Evolutionary conservation across 345 rosid species (phyloP), one percentile per base, ranked within the genome.

Genomic region (Syzygium oleosum): DNA sequence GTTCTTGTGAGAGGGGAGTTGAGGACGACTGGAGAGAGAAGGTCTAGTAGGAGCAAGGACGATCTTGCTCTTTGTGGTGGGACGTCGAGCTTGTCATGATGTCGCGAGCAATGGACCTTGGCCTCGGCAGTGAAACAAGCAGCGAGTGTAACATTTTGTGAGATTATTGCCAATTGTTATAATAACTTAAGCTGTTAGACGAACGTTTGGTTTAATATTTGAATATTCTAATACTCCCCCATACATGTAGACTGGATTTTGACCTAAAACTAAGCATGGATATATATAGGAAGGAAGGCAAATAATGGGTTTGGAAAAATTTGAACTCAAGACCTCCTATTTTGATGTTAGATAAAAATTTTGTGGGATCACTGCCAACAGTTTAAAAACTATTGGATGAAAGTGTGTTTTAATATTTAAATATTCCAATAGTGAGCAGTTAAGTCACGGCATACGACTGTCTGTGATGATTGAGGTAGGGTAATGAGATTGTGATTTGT

Each of bases 151-250:
- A 34, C 3, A 68, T 8, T 31, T 68, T 16, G 7, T 68, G 21
- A 0, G 27, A 73, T 2, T 1, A 0, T 0, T 19, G 2, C 12
- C 4, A 9, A 10, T 2, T 1, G 0, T 73, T 34, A 1, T 38
- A 38, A 10, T 9, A 73, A 73, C 9, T 73, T 21, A 73, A 38
- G 2, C 0, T 19, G 6, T 34, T 73, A 19, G 2, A 68, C 34
- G 0, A 34, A 73, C 2, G 4, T 1, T 0, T 1, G 22, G 2
- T 10, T 73, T 10, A 73, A 73, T 73, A 19, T 5, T 73, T 38
- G 7, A 34, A 5, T 1, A 73, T 34, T 38, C 1, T 38, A 2
- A 38, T 19, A 21, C 4, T 38, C 6, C 0, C 0, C 41, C 12
- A 17, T 1, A 4, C 0, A 17, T 2, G 13, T 38, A 38, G 15